Evolutionary conservation across 2,329 filamentous ascomycete genomes (phyloP).

Genomic region (Colletotrichum sublineola): DNA sequence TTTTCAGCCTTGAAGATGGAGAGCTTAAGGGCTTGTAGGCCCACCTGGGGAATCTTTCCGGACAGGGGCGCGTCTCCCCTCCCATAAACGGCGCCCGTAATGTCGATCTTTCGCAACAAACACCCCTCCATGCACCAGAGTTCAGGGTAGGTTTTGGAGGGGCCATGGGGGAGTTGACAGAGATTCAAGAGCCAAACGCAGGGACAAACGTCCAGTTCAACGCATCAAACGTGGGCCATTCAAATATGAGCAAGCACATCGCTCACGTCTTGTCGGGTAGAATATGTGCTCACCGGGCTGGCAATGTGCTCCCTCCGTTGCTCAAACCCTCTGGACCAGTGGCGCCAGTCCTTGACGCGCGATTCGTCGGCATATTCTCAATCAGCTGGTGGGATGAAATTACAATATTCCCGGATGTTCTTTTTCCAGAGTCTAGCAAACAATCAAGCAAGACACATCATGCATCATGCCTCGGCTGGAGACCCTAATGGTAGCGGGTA

Average conservation of each 20-base stretch:
- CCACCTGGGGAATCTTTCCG: slow-evolving; percentile 9
- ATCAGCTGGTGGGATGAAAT: not conserved
- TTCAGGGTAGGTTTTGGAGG: not conserved
- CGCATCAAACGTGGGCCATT: not conserved
- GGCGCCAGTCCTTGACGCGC: not conserved
- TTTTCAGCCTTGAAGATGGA: not conserved
- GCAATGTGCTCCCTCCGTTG: not conserved
- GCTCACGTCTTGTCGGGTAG: no score
- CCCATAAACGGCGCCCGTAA: not conserved
- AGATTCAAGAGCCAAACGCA: not conserved
- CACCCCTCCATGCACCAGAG: not conserved
- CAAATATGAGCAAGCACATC: no score
- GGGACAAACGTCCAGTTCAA: not conserved
- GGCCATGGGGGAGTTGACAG: not conserved
- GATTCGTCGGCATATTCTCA: not conserved
- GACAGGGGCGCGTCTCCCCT: not conserved
- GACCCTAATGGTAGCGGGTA: not conserved
- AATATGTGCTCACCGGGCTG: not conserved
- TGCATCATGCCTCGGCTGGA: not conserved
- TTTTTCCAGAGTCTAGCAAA: slow-evolving; percentile 10
- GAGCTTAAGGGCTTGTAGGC: not conserved
- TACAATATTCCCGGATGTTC: slow-evolving; percentile 9
- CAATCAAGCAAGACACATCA: not conserved
- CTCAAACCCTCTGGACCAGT: not conserved
- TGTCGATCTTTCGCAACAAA: not conserved